Base-by-base conservation (phyloP, 768 basidiomycete species). In the Psilocybe sp. region DNA sequence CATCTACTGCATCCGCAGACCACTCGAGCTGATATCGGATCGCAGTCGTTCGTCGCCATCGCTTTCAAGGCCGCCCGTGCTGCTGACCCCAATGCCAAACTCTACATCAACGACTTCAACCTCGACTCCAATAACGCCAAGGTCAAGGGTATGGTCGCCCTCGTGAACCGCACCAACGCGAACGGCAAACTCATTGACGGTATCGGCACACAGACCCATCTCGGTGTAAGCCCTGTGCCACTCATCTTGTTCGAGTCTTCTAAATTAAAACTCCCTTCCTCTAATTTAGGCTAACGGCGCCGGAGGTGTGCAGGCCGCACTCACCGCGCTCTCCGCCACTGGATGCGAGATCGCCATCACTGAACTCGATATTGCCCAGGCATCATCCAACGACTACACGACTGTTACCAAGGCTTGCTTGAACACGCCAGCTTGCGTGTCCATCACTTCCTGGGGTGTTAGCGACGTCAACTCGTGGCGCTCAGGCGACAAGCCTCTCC, bases 361-460 rank as follows among this genome's bases (percentile, higher is more conserved):
- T 1, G 73, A 75, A 54, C 68, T 76, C 41, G 72, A 74, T 53
- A 78, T 77, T 40, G 66, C 64, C 5, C 61, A 62, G 43, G 67
- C 64, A 38, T 49, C 68, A 0, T 43, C 71, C n/a, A 71, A 63
- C 44, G 77, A 79, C 60, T 79, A 79, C 57, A 62, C 58, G 20
- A 61, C 65, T 2, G 77, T 77, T 38, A 69, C 69, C 16, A 72
- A 72, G 28, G 78, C 78, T 6, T 80, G 77, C 59, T 54, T 78
- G 40, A 63, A 62, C 28, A 68, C 69, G 9, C 60, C 73, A 1
- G 52, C 55, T 14, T 79, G 78, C 57, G 67, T 76, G 20, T 66
- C 70, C n/a, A 75, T 79, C 61, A 78, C 77, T 28, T 67, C 65
- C 40, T 79, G 76, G 76, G 75, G 75, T 59, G 73, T 78, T 37